Percentiles rank a stretch among this genome's conserved stretches.
Conservation (phyloP, 352 stramenopile species). For the Phytophthora cryptogea region DNA sequence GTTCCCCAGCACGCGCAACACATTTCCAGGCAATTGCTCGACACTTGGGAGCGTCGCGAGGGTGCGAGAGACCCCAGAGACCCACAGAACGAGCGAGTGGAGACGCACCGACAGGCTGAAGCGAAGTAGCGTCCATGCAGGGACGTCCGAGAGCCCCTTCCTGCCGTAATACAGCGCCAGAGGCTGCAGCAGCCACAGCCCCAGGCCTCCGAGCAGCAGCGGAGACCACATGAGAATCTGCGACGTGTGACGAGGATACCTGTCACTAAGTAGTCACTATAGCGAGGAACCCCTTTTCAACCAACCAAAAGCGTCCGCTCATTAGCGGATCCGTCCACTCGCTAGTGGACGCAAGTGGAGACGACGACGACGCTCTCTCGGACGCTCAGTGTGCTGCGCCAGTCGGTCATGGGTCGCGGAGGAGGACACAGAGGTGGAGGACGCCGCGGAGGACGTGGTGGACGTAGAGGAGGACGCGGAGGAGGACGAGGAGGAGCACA, state of each 20-base stretch:
- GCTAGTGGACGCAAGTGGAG: neutral
- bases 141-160: slow-evolving; percentile 28
- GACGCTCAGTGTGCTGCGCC: slow-evolving; percentile 12
- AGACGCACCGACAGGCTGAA: slow-evolving; percentile 53
- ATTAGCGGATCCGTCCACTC: slow-evolving; percentile 18
- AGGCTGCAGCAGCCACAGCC: slow-evolving; percentile 18
- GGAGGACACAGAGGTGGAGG: slow-evolving; percentile 24
- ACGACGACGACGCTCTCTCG: slow-evolving; percentile 20
- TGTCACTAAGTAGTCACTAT: slow-evolving; percentile 1
- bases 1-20: slow-evolving; percentile 78
- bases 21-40: slow-evolving; percentile 41
- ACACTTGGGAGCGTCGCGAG: slow-evolving; percentile 51
- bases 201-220: slow-evolving; percentile 1
- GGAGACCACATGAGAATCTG: slow-evolving; percentile 26
- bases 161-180: slow-evolving; percentile 15
- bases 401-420: slow-evolving; percentile 29
- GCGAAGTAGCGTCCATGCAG: slow-evolving; percentile 38
- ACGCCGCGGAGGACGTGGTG: slow-evolving; percentile 21
- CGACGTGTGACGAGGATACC: slow-evolving; percentile 20
- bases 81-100: slow-evolving; percentile 47
- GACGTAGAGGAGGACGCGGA: slow-evolving; percentile 18
- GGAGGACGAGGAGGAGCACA: too few species aligned
- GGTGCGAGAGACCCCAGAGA: slow-evolving; percentile 45
- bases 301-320: slow-evolving; percentile 26
- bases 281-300: slow-evolving; percentile 9